phyloP scores from a whole-genome alignment of 169 alveolate genomes.

The Plasmodium gaboni region DNA sequence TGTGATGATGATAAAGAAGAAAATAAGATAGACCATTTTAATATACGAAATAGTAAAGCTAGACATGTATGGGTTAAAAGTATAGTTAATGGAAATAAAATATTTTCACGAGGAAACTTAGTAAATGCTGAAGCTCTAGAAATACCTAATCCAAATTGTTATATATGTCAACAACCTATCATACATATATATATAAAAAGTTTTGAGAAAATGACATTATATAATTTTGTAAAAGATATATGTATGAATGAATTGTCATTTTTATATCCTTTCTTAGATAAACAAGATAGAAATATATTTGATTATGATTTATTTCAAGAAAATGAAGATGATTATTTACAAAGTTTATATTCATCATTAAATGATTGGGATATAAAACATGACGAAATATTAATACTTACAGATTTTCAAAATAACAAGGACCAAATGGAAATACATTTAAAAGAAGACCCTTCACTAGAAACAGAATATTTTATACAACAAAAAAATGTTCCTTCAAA shows the following conservation, averaged over 20 bases:
- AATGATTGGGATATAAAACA: constrained; percentile 48
- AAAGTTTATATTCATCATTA: constrained; percentile 30
- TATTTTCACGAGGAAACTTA: constrained; percentile 78
- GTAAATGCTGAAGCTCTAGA: constrained; percentile 80
- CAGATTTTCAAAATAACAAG: constrained; percentile 66
- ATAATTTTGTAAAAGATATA: constrained; percentile 74
- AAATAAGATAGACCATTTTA: background rate
- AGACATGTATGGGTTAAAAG: constrained; percentile 54
- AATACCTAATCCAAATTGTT: constrained; percentile 74
- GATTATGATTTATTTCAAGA: constrained; percentile 68
- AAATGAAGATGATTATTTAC: constrained; percentile 50
- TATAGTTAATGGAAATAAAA: constrained; percentile 37
- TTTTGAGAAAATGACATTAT: constrained; percentile 72
- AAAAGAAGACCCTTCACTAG: constrained; percentile 47
- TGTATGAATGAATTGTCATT: constrained; percentile 60
- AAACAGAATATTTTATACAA: constrained; percentile 22
- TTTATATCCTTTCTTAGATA: constrained; percentile 62
- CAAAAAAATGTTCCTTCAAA: constrained; percentile 20
- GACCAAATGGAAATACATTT: constrained; percentile 64
- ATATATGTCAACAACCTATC: constrained; percentile 78
- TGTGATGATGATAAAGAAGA: background rate
- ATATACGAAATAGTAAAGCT: constrained; percentile 38
- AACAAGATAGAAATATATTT: constrained; percentile 66
- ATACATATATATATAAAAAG: constrained; percentile 71
- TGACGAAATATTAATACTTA: constrained; percentile 53